Evolutionary conservation across 768 basidiomycete species (phyloP), one percentile per base, ranked within the genome.

Genomic region (Calvatia gigantea): DNA sequence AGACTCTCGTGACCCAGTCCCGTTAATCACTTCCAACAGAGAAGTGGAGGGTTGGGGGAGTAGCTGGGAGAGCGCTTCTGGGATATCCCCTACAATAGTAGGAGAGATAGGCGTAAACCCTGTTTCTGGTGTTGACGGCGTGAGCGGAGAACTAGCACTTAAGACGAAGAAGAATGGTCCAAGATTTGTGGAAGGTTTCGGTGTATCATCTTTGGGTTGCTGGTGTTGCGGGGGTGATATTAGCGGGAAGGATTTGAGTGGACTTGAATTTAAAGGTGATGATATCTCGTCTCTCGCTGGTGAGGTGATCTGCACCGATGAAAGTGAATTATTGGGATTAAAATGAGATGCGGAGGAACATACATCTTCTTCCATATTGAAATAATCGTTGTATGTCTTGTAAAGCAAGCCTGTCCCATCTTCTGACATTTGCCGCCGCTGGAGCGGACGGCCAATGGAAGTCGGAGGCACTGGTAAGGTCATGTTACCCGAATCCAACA

Each of bases 341-440:
- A 27, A 6, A 11, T 8, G 33, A n/a, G 2, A 32, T 14, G 9
- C 27, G 21, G 39, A 6, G 19, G 17, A 21, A 47, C 28, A 32
- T 14, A 41, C 51, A 27, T 53, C 54, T 47, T 55, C 45, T 47
- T 47, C 54, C 44, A 39, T 55, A 21, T 47, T 47, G 31, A 55
- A 55, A 28, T 55, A 55, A 31, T 55, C 54, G 17, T 47, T 45
- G 21, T 55, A 55, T 19, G 33, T 39, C 17, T 39, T 17, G 27
- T 55, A 55, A 7, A 55, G 44, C 9, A 55, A 31, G 29, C n/a
- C 32, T 11, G 46, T 35, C 4, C 28, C 33, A 21, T 46, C 43
- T 35, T n/a, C 25, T 9, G 45, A 55, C 6, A n/a, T 11, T 11
- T 1, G 45, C 12, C 27, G 45, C 8, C 25, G 15, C 42, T 27